These are phyloP conservation scores for Xylariaceae sp. DNA, from an alignment of 2,329 filamentous ascomycete species.

Conservation along the genomic window DNA sequence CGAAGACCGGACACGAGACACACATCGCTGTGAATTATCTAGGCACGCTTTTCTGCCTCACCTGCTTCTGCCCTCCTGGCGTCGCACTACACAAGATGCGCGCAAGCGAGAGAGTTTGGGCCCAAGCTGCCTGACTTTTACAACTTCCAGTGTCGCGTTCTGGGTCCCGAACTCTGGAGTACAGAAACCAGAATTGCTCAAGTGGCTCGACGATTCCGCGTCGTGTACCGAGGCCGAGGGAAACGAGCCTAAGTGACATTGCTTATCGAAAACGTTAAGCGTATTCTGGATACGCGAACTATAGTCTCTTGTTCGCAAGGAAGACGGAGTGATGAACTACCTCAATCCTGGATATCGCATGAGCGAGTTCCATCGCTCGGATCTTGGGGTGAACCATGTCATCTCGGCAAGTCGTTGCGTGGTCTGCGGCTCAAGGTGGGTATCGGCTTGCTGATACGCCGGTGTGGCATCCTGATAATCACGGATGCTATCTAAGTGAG, in stretches of 20 bases:
- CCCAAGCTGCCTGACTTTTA: slow-evolving; percentile 7
- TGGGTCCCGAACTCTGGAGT: slow-evolving; percentile 9
- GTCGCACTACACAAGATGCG: slow-evolving; percentile 1
- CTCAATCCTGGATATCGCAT: slow-evolving; percentile 15
- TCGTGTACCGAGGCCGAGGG: slow-evolving; percentile 3
- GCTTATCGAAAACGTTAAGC: slow-evolving; percentile 12
- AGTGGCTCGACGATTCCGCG: slow-evolving; percentile 7
- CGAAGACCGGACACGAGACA: slow-evolving; percentile 11
- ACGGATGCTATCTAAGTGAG: slow-evolving; percentile 19
- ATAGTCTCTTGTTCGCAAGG: not conserved
- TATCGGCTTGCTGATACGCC: slow-evolving; percentile 14
- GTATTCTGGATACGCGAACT: slow-evolving; percentile 20
- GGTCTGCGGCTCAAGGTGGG: slow-evolving; percentile 14
- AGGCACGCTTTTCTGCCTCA: slow-evolving; percentile 16
- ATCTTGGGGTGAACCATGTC: not conserved
- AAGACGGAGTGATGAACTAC: slow-evolving; percentile 7
- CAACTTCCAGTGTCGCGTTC: slow-evolving; percentile 12
- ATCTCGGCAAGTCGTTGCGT: slow-evolving; percentile 9
- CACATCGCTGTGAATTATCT: slow-evolving; percentile 15
- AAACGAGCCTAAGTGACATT: slow-evolving; percentile 8
- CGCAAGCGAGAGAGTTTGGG: slow-evolving; percentile 2
- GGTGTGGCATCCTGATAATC: slow-evolving; percentile 7
- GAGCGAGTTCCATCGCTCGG: slow-evolving; percentile 12
- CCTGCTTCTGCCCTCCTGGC: slow-evolving; percentile 8
- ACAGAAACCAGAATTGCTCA: slow-evolving; percentile 7